phyloP scores from a whole-genome alignment of 306 rosid genomes.

The Clitoria ternatea region DNA sequence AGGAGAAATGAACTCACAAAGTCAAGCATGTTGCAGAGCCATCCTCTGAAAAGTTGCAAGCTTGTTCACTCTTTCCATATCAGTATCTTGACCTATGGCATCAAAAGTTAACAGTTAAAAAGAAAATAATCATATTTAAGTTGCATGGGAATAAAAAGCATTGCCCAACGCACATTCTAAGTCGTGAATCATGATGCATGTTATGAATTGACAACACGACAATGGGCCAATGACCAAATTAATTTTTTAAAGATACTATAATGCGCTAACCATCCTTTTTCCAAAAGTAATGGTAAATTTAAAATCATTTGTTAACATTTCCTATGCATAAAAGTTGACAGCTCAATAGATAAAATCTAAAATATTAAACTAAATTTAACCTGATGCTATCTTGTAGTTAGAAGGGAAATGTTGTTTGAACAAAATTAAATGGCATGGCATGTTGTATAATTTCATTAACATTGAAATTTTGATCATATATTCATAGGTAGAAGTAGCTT shows the following conservation, averaged over 20 bases:
- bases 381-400: conserved; percentile 54
- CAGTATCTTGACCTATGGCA: conserved; percentile 36
- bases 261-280: neutral
- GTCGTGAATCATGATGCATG: neutral
- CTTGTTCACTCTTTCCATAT: conserved; percentile 67
- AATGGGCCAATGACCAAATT: neutral
- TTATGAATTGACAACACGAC: neutral
- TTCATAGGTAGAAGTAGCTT: no score
- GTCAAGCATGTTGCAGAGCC: conserved; percentile 76
- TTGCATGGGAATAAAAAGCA: neutral
- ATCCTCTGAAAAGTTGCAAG: conserved; percentile 84
- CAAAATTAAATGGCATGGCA: no score
- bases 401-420: no score
- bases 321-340: conserved; percentile 26
- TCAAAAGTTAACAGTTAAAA: neutral
- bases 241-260: neutral
- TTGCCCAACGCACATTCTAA: neutral
- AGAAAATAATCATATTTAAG: neutral
- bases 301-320: neutral
- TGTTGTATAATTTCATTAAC: no score
- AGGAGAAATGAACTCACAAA: conserved; percentile 44
- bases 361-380: conserved; percentile 29
- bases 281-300: neutral
- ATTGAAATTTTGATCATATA: no score
- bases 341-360: neutral